Percentiles rank a stretch among this genome's conserved stretches.
phyloP scores from a whole-genome alignment of 2,329 filamentous ascomycete genomes.

The Trichoderma gracile region DNA sequence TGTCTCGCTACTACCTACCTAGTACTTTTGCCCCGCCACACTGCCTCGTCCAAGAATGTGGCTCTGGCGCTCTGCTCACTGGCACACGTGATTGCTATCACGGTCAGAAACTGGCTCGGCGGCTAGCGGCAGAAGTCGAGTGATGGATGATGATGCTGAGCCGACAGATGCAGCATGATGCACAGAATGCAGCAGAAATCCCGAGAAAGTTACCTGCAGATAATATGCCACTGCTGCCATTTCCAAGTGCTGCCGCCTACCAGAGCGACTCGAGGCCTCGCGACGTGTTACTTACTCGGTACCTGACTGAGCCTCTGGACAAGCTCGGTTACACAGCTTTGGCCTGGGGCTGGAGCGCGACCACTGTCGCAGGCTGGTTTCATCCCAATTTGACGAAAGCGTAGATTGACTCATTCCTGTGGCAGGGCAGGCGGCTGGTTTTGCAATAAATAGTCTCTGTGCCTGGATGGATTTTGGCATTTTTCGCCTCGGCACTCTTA shows the following conservation, averaged over 20 bases:
- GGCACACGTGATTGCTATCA: slow-evolving; percentile 15
- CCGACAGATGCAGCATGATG: background rate
- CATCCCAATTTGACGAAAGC: slow-evolving; percentile 17
- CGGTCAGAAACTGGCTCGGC: slow-evolving; percentile 13
- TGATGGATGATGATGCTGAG: background rate
- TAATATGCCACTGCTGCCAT: too few species aligned
- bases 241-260: too few species aligned
- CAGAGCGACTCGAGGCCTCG: too few species aligned
- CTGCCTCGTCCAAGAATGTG: slow-evolving; percentile 9
- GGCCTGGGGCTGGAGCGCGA: background rate
- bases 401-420: slow-evolving; percentile 6
- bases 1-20: slow-evolving; percentile 10
- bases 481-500: too few species aligned
- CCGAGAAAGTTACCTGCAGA: background rate
- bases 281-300: too few species aligned
- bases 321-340: background rate
- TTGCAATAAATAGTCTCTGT: background rate
- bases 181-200: background rate
- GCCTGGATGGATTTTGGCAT: background rate
- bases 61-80: slow-evolving; percentile 10
- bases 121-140: background rate
- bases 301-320: background rate
- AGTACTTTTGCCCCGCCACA: slow-evolving; percentile 22
- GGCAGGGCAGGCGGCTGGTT: background rate
- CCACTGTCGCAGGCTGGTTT: slow-evolving; percentile 24